These are phyloP conservation scores for Podaxis sp. DNA, from an alignment of 768 basidiomycete species.

Conservation along the genomic window DNA sequence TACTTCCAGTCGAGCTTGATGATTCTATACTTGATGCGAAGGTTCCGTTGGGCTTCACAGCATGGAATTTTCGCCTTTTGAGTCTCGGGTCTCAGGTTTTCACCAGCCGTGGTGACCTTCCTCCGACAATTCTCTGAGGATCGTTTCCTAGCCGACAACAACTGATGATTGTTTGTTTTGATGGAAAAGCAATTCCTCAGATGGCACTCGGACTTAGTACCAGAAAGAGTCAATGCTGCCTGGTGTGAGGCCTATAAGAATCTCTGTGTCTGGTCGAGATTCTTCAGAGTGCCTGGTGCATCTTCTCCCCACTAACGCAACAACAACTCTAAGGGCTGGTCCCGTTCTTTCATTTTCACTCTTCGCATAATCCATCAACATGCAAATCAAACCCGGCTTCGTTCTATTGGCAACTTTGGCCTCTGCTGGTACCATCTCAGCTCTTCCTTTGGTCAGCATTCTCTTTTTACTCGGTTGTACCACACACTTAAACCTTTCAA, in stretches of 20 bases:
- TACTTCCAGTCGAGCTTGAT: too few relatives aligned
- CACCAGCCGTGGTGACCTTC: too few relatives aligned
- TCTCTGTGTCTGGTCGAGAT: too few relatives aligned
- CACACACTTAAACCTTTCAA: background rate
- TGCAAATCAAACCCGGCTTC: slow-evolving; percentile 6
- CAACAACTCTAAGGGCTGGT: slow-evolving; percentile 5
- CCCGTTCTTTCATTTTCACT: background rate
- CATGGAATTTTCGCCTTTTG: too few relatives aligned
- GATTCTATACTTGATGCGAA: too few relatives aligned
- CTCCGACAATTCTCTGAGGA: too few relatives aligned
- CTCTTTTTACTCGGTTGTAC: background rate
- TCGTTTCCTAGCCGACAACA: background rate
- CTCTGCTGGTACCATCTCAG: background rate
- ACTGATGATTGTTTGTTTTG: background rate
- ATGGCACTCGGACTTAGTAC: background rate
- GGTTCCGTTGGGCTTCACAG: too few relatives aligned
- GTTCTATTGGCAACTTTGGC: background rate
- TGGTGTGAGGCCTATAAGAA: background rate
- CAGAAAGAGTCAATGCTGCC: background rate
- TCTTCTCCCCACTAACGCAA: background rate
- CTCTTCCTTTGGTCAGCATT: background rate
- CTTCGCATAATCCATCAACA: background rate
- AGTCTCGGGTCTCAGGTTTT: too few relatives aligned
- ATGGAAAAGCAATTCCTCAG: background rate
- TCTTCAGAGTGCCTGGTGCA: slow-evolving; percentile 11